phyloP scores from a whole-genome alignment of 495 filamentous ascomycete species.

The Aspergillus bridgeri region DNA sequence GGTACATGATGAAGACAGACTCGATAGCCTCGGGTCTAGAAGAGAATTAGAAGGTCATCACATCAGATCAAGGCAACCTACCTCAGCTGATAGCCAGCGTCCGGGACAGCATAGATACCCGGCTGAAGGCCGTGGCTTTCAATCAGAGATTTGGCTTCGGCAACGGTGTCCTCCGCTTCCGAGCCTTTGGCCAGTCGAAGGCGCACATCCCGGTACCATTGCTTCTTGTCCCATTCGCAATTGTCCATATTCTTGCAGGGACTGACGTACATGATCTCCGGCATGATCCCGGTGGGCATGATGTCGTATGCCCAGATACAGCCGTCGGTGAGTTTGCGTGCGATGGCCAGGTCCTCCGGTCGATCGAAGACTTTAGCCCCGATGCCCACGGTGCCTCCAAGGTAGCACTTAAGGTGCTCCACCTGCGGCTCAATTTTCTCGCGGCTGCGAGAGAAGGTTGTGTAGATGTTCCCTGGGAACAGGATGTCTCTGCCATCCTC shows the following conservation, averaged over 20 bases:
- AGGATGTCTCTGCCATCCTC: conserved; percentile 73
- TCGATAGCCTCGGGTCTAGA: conserved; percentile 65
- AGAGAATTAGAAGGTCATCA: too few relatives aligned
- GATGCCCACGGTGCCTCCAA: conserved; percentile 59
- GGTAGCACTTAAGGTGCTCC: conserved; percentile 61
- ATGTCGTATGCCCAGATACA: conserved; percentile 59
- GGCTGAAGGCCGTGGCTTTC: conserved; percentile 45
- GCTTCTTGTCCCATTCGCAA: conserved; percentile 54
- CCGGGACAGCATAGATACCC: conserved; percentile 57
- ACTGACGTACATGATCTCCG: conserved; percentile 53
- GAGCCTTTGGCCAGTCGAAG: conserved; percentile 15
- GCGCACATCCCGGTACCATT: conserved; percentile 45
- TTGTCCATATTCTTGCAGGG: conserved; percentile 43
- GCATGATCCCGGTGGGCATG: conserved; percentile 59
- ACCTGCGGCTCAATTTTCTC: conserved; percentile 34
- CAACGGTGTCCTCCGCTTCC: conserved; percentile 24
- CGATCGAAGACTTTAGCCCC: conserved; percentile 58
- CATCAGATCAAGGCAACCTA: conserved; percentile 30
- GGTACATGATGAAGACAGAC: conserved; percentile 71
- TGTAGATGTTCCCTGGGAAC: conserved; percentile 58
- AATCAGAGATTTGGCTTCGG: conserved; percentile 41
- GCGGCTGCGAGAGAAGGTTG: conserved; percentile 17
- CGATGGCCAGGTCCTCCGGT: conserved; percentile 51
- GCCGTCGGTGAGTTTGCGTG: conserved; percentile 53
- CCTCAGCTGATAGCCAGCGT: conserved; percentile 64